Percentiles rank a stretch among this genome's conserved stretches.
Conservation (phyloP, 179 eudicot genomes). For the Sideroxylon spinosum region DNA sequence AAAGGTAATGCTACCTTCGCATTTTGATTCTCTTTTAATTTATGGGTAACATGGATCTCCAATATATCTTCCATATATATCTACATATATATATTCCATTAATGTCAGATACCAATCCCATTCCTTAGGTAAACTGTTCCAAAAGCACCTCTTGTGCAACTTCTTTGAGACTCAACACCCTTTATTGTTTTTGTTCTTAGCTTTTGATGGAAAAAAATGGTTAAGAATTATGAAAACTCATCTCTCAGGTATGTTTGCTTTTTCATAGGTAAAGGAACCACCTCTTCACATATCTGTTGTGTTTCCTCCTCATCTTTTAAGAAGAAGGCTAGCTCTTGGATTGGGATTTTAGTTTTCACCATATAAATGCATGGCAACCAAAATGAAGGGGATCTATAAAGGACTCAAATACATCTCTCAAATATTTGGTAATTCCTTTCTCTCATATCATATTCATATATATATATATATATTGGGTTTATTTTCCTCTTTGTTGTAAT, state of each 20-base stretch:
- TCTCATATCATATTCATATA: not conserved
- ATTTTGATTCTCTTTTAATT: slow-evolving; percentile 9
- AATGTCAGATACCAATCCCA: slow-evolving; percentile 17
- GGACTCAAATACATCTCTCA: slow-evolving; percentile 67
- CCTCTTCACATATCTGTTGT: slow-evolving; percentile 13
- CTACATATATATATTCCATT: not conserved
- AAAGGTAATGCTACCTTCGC: slow-evolving; percentile 14
- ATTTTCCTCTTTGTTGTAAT: not conserved
- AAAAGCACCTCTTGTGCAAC: not conserved
- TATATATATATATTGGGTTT: not conserved
- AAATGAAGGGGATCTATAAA: slow-evolving; percentile 62
- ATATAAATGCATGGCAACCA: slow-evolving; percentile 37
- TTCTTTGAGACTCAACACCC: not conserved
- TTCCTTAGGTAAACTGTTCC: slow-evolving; percentile 17
- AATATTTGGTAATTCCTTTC: slow-evolving; percentile 46
- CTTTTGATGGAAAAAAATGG: slow-evolving; percentile 3
- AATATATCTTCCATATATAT: not conserved
- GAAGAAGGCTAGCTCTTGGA: slow-evolving; percentile 1
- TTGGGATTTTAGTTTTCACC: slow-evolving; percentile 15
- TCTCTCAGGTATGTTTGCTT: not conserved
- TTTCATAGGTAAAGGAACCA: slow-evolving; percentile 17
- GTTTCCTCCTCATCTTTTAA: not conserved
- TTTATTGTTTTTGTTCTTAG: not conserved
- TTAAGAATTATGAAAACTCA: not conserved
- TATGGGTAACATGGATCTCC: slow-evolving; percentile 10